A percentile compares a stretch with the other conserved stretches of the same genome.
Conservation (phyloP, 1,284 basidiomycete genomes). For the Entoloma clypeatum region DNA sequence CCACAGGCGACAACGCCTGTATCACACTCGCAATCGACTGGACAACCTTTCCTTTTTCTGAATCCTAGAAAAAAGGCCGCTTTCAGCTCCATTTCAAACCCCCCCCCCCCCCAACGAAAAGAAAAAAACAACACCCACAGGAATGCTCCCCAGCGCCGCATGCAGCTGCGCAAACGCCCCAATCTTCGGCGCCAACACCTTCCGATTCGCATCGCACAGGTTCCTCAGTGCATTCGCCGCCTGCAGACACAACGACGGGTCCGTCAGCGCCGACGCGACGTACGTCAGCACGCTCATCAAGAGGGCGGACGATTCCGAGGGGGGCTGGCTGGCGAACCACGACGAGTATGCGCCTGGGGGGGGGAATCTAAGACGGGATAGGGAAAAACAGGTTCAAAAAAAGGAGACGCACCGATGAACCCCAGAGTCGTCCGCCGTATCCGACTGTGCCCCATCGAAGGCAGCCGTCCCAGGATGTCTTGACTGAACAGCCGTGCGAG, state of each 20-base stretch:
- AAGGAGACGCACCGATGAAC: slow-evolving; percentile 66
- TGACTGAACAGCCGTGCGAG: slow-evolving; percentile 69
- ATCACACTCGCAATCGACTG: slow-evolving; percentile 90
- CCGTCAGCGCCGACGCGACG: slow-evolving; percentile 67
- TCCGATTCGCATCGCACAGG: slow-evolving; percentile 82
- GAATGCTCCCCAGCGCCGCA: slow-evolving; percentile 67
- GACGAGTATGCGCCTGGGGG: slow-evolving; percentile 73
- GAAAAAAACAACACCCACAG: slow-evolving; percentile 56
- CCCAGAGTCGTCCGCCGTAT: slow-evolving; percentile 70
- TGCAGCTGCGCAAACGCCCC: slow-evolving; percentile 81
- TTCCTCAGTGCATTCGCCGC: slow-evolving; percentile 82
- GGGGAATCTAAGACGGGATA: slow-evolving; percentile 1
- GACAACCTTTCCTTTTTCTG: slow-evolving; percentile 84
- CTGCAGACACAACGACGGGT: slow-evolving; percentile 60
- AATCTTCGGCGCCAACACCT: slow-evolving; percentile 76
- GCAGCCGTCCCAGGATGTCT: slow-evolving; percentile 63
- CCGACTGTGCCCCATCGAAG: slow-evolving; percentile 59
- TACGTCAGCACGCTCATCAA: slow-evolving; percentile 64
- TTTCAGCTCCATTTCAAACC: not conserved
- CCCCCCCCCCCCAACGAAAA: too few relatives aligned
- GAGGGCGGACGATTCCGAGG: slow-evolving; percentile 36
- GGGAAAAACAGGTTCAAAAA: slow-evolving; percentile 1
- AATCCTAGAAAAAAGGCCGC: slow-evolving; percentile 47
- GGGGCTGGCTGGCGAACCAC: slow-evolving; percentile 65
- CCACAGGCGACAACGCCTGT: slow-evolving; percentile 74